Conservation (phyloP, 495 filamentous ascomycete genomes). For the Tuber indicum region DNA sequence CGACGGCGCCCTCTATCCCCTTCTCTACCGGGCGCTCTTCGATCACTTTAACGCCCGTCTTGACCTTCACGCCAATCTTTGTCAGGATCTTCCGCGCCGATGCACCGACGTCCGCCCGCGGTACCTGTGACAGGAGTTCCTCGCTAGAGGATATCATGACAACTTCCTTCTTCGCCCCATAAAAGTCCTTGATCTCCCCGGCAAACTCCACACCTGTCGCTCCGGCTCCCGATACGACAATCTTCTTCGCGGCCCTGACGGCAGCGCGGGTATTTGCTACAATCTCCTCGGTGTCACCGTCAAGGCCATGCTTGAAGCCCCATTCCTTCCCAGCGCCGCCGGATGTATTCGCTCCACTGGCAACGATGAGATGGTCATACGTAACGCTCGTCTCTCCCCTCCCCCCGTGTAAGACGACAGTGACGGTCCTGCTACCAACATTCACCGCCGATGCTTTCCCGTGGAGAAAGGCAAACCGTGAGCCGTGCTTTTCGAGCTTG, state of each 20-base stretch:
- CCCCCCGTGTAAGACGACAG: conserved; percentile 21
- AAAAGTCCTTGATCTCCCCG: conserved; percentile 50
- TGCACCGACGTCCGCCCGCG: conserved; percentile 39
- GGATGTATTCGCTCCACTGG: conserved; percentile 39
- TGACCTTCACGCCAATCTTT: conserved; percentile 50
- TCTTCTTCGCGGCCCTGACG: conserved; percentile 52
- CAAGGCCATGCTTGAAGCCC: conserved; percentile 37
- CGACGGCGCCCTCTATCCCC: conserved; percentile 7
- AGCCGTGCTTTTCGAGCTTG: conserved; percentile 42
- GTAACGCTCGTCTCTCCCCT: conserved; percentile 26
- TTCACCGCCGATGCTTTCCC: conserved; percentile 41
- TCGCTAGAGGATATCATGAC: conserved; percentile 47
- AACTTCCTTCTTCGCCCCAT: conserved; percentile 44
- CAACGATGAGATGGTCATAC: conserved; percentile 45
- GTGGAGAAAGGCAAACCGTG: conserved; percentile 43
- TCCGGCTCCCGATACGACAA: conserved; percentile 63
- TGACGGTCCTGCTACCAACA: conserved; percentile 36
- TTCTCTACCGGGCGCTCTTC: conserved; percentile 16
- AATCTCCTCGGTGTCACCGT: conserved; percentile 22
- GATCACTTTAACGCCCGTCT: conserved; percentile 44
- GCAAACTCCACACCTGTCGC: conserved; percentile 60
- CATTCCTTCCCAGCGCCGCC: conserved; percentile 30
- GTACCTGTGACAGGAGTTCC: conserved; percentile 45
- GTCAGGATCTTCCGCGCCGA: conserved; percentile 46
- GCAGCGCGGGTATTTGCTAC: conserved; percentile 25